Evolutionary conservation across 192 early-diverging fungal species (phyloP).

Genomic region (Rhizophagus clarus): DNA sequence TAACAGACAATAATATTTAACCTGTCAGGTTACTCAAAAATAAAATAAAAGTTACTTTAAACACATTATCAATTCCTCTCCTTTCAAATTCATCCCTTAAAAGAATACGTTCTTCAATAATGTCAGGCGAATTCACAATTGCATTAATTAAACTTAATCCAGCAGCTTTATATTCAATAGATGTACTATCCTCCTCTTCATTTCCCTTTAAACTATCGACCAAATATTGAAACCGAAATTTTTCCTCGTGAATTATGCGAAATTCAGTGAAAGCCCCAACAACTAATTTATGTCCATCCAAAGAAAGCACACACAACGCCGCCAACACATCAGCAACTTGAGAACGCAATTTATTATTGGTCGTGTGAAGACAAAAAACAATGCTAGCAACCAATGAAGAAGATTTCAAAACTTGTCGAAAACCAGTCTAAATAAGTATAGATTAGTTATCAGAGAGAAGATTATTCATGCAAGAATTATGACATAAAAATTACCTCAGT

Average conservation of each 20-base stretch:
- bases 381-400: slow-evolving; percentile 41
- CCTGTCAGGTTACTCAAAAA: background rate
- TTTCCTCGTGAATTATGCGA: slow-evolving; percentile 48
- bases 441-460: background rate
- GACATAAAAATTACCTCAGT: slow-evolving; percentile 42
- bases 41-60: slow-evolving; percentile 40
- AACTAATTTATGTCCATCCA: slow-evolving; percentile 46
- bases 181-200: background rate
- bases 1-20: background rate
- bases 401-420: slow-evolving; percentile 42
- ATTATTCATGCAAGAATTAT: background rate
- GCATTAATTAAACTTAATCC: slow-evolving; percentile 50
- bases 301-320: slow-evolving; percentile 50
- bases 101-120: slow-evolving; percentile 47
- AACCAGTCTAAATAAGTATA: slow-evolving; percentile 45
- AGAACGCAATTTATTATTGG: slow-evolving; percentile 46
- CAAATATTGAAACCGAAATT: slow-evolving; percentile 57
- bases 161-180: slow-evolving; percentile 46
- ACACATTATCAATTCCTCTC: slow-evolving; percentile 51
- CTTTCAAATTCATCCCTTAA: slow-evolving; percentile 51
- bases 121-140: slow-evolving; percentile 47
- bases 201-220: slow-evolving; percentile 40
- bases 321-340: slow-evolving; percentile 52
- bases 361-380: slow-evolving; percentile 41
- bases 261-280: slow-evolving; percentile 50